Evolutionary conservation across 768 basidiomycete genomes (phyloP), one percentile per base, ranked within the genome.

Genomic region (Mycena capillaripes): DNA sequence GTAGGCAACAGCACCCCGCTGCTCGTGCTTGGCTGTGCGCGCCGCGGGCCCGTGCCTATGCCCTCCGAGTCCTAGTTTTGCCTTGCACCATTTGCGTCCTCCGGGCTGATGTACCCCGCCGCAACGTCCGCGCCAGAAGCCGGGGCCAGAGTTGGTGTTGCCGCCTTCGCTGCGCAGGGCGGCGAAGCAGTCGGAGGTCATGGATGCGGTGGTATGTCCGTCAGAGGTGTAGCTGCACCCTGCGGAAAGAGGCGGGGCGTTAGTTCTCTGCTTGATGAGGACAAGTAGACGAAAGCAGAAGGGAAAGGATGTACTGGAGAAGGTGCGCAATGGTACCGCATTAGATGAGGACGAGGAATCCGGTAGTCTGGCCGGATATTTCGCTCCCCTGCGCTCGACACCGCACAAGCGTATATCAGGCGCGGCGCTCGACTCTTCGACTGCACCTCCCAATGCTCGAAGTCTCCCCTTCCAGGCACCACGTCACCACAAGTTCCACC

Each of bases 21-120:
- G 40, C 63, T 44, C 42, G 53, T 56, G 58, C 72, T 73, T 58
- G 65, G 42, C 59, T 70, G 69, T 6, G 66, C 46, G 10, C 69
- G 5, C 34, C 7, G 9, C 27, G 46, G 44, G 32, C 40, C 40
- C 11, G 42, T 61, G 58, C n/a, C n/a, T n/a, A n/a, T n/a, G n/a
- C 58, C 60, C 25, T 55, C 4, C 50, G 70, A 53, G 36, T 66
- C 58, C 40, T 60, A 66, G 42, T 36, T 38, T 12, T 23, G 27
- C n/a, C n/a, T n/a, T n/a, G n/a, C n/a, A n/a, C n/a, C 30, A 36
- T 32, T 23, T 44, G n/a, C 44, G 4, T 40, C 42, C 25, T 32
- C 63, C 34, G n/a, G 21, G 8, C 34, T 34, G 30, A 19, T 23
- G 38, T 38, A 38, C 38, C 38, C 38, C n/a, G 17, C 58, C 14